phyloP scores from a whole-genome alignment of 2,329 filamentous ascomycete genomes.

The Claviceps paspali region DNA sequence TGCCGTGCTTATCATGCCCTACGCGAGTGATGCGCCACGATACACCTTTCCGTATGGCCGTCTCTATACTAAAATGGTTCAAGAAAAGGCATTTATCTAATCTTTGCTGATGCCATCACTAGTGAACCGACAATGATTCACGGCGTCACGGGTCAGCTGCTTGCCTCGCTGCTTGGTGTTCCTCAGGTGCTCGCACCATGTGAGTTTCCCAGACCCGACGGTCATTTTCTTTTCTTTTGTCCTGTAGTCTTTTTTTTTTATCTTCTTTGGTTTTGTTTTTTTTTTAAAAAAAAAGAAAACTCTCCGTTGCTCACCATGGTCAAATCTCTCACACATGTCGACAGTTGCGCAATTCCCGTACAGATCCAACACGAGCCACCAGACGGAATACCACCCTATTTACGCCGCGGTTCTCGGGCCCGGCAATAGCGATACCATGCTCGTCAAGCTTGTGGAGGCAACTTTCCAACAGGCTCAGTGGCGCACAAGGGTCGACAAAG shows the following conservation, averaged over 20 bases:
- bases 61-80: no score
- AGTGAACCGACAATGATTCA: conserved; percentile 7
- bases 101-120: background rate
- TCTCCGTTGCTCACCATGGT: no score
- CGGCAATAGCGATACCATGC: conserved; percentile 12
- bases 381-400: conserved; percentile 16
- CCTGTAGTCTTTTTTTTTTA: background rate
- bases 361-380: conserved; percentile 14
- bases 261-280: no score
- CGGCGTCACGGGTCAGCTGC: conserved; percentile 13
- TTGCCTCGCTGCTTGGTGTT: conserved; percentile 15
- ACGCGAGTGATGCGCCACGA: conserved; percentile 6
- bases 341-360: conserved; percentile 18
- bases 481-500: conserved; percentile 14
- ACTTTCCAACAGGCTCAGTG: conserved; percentile 14
- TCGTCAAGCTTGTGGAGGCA: conserved; percentile 15
- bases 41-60: conserved; percentile 8
- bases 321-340: no score
- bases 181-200: conserved; percentile 20
- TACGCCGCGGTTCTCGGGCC: conserved; percentile 17
- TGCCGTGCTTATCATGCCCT: conserved; percentile 13
- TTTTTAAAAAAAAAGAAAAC: no score
- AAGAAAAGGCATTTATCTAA: no score
- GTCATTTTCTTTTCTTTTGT: background rate
- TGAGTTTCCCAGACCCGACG: conserved; percentile 10